Conservation (phyloP, 331 rosid species). For the Pyracantha coccinea region DNA sequence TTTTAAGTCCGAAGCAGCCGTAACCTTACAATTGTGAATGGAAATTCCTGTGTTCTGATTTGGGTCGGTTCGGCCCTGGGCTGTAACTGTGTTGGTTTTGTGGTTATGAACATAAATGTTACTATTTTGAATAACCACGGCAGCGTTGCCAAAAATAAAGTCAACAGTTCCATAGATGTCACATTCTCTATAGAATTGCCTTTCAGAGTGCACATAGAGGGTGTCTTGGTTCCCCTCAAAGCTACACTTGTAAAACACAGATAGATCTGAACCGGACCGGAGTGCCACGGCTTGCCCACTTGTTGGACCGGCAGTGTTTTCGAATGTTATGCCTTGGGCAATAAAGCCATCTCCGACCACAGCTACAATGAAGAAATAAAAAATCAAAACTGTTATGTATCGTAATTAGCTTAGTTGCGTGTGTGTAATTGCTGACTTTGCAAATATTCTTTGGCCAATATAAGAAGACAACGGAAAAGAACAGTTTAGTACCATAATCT, state of each 20-base stretch:
- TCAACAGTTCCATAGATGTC: constrained; percentile 78
- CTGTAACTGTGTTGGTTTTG: constrained; percentile 50
- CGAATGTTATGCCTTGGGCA: constrained; percentile 66
- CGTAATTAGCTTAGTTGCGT: neutral
- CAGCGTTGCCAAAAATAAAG: constrained; percentile 68
- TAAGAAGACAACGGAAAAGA: neutral
- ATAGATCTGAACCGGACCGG: constrained; percentile 74
- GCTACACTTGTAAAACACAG: constrained; percentile 64
- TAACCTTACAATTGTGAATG: constrained; percentile 47
- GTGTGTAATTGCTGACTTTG: neutral
- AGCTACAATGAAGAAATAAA: constrained; percentile 27
- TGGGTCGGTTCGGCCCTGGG: constrained; percentile 72
- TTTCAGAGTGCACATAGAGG: constrained; percentile 52
- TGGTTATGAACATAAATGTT: constrained; percentile 54
- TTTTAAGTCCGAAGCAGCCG: constrained; percentile 34
- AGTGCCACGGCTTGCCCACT: constrained; percentile 87
- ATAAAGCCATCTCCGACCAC: constrained; percentile 66
- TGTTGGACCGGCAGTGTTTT: constrained; percentile 75
- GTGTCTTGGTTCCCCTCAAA: constrained; percentile 91
- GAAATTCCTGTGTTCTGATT: constrained; percentile 77
- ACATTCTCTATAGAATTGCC: constrained; percentile 76
- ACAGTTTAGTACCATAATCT: neutral
- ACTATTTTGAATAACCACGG: constrained; percentile 49
- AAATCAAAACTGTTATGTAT: neutral
- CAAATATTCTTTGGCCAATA: neutral